Percentiles rank a stretch among this genome's conserved stretches.
Conservation (phyloP, 495 filamentous ascomycete genomes). For the Penicillium daleae region DNA sequence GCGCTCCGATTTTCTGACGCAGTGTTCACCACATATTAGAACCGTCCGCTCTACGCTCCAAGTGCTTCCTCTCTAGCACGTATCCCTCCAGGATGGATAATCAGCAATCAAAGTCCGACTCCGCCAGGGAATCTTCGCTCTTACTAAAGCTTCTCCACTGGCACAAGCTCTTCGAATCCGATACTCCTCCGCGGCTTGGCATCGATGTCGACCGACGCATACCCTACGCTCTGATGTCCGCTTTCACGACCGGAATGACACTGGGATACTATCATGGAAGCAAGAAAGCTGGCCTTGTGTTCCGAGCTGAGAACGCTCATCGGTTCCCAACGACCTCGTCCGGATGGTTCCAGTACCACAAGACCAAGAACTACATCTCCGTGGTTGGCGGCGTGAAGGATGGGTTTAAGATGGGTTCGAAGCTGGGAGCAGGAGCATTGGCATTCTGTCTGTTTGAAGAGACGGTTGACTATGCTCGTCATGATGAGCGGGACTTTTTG, state of each 20-base stretch:
- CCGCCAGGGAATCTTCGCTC: constrained; percentile 24
- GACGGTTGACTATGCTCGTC: constrained; percentile 76
- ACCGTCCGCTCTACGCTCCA: not conserved
- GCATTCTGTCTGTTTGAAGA: constrained; percentile 80
- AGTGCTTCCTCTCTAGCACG: not conserved
- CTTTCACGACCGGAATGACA: constrained; percentile 65
- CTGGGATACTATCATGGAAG: constrained; percentile 76
- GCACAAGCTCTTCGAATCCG: constrained; percentile 50
- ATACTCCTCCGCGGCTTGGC: constrained; percentile 60
- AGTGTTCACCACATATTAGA: not conserved
- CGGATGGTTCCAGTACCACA: constrained; percentile 98
- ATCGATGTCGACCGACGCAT: constrained; percentile 67
- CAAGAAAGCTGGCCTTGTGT: constrained; percentile 72
- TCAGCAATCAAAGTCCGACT: constrained; percentile 19
- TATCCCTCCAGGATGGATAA: constrained; percentile 33
- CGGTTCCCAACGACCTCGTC: constrained; percentile 76
- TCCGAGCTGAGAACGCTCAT: constrained; percentile 94
- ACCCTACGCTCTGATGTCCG: constrained; percentile 58
- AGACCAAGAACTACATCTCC: constrained; percentile 90
- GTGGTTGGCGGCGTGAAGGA: constrained; percentile 74
- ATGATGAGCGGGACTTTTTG: constrained; percentile 30
- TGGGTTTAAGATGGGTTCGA: constrained; percentile 75
- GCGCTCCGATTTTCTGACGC: constrained; percentile 10
- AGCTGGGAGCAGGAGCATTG: constrained; percentile 64
- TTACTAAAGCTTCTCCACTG: constrained; percentile 40